Evolutionary conservation across 2,329 filamentous ascomycete genomes (phyloP).

Genomic region (Stagonosporopsis tanaceti): DNA sequence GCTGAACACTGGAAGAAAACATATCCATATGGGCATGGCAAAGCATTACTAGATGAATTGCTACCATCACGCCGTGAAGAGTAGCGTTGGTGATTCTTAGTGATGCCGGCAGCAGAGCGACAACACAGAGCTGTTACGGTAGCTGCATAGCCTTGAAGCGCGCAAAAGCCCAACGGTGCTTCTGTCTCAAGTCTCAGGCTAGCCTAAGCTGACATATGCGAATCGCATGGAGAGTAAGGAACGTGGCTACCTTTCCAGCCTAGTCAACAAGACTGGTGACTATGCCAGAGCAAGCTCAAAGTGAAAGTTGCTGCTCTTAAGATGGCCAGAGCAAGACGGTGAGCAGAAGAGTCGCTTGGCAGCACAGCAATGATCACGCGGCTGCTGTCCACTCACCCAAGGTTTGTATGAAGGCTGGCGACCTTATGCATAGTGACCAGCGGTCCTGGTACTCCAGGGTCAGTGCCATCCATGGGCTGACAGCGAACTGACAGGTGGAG

Average conservation of each 20-base stretch:
- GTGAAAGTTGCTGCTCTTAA: neutral
- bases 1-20: conserved; percentile 7
- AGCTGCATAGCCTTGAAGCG: neutral
- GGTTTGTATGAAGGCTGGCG: conserved; percentile 11
- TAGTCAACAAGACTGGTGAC: neutral
- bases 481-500: conserved; percentile 4
- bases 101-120: neutral
- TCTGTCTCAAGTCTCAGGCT: neutral
- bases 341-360: neutral
- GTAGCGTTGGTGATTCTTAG: neutral
- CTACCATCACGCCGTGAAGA: neutral
- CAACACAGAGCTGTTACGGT: neutral
- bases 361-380: conserved; percentile 12
- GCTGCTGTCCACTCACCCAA: conserved; percentile 8
- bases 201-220: too few species aligned
- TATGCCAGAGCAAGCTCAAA: neutral
- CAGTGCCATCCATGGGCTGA: conserved; percentile 8
- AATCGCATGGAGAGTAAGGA: neutral
- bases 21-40: neutral
- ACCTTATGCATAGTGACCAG: conserved; percentile 8
- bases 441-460: conserved; percentile 11
- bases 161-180: neutral
- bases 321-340: neutral
- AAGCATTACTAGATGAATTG: neutral
- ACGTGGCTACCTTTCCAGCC: neutral